Evolutionary conservation across 2,329 filamentous ascomycete genomes (phyloP), one percentile per base, ranked within the genome.

Genomic region (Sclerotiophoma versabilis): DNA sequence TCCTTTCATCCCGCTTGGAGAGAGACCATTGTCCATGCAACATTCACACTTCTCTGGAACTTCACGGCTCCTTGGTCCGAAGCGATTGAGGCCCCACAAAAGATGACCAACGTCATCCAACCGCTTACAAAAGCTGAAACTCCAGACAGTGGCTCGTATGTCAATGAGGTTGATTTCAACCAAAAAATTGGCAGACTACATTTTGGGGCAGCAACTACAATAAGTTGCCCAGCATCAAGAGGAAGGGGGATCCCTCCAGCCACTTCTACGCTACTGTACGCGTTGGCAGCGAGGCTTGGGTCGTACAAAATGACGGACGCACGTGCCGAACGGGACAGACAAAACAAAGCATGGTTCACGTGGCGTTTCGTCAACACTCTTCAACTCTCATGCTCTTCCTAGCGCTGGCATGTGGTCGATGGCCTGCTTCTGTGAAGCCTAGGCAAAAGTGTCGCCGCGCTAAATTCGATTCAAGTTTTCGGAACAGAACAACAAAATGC

Each of bases 211-310:
- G 20, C 17, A 60, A 71, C 33, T 73, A 73, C 44, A 34, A 54
- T 2, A 59, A 52, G 23, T 32, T 75, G 33, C 36, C 70, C 26
- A 38, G 45, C 3, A 49, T 72, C 9, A 72, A 73, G 60, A 59
- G 59, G 42, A 68, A 69, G 34, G 68, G 63, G 58, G 71, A 74
- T 61, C 66, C 69, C 3, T 59, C 57, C 10, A 46, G 46, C 29
- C 25, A 74, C 14, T 73, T 74, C 46, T 73, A 68, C 37, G 67
- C 58, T 2, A 63, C 60, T 2, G 64, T 64, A 8, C 64, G 57
- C 5, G 69, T 73, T 3, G 68, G 68, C 6, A 70, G 66, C 41
- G 68, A 71, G 48, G 57, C 52, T 5, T 72, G 68, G 64, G 47
- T 52, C 10, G 55, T 68, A 1, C 29, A 38, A 23, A 57, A 60